These are phyloP conservation scores for Dalbergia oliveri DNA, from an alignment of 306 rosid species.

Conservation along the genomic window DNA sequence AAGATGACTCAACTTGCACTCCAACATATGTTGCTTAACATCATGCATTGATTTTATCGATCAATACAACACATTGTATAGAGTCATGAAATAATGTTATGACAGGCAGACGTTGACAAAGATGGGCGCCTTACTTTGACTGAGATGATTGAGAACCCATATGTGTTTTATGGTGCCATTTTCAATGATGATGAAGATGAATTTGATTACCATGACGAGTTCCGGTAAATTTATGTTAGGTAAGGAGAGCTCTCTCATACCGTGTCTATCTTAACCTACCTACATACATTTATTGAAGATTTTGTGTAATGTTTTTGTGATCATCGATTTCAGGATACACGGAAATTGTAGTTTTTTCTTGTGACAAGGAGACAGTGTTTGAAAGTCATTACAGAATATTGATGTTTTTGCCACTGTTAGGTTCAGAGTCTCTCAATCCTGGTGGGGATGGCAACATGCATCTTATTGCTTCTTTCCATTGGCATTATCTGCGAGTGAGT, in stretches of 20 bases:
- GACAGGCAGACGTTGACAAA: conserved; percentile 91
- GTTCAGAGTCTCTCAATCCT: conserved; percentile 32
- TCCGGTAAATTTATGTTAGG: conserved; percentile 70
- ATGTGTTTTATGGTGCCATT: conserved; percentile 93
- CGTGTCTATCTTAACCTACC: conserved; percentile 14
- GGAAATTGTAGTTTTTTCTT: conserved; percentile 33
- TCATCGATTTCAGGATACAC: conserved; percentile 52
- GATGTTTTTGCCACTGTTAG: conserved; percentile 39
- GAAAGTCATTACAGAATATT: conserved; percentile 34
- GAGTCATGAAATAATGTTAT: conserved; percentile 38
- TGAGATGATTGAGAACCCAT: conserved; percentile 97
- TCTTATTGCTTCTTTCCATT: conserved; percentile 48
- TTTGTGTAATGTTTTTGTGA: conserved; percentile 13
- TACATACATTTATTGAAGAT: background rate
- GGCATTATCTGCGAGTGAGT: conserved; percentile 37
- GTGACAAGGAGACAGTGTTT: conserved; percentile 34
- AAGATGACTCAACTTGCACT: conserved; percentile 24
- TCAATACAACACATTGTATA: conserved; percentile 21
- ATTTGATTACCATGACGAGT: conserved; percentile 79
- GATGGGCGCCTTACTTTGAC: conserved; percentile 84
- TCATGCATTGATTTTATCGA: conserved; percentile 46
- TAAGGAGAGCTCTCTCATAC: conserved; percentile 30
- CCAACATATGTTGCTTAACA: conserved; percentile 44
- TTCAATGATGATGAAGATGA: conserved; percentile 89
- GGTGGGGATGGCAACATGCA: conserved; percentile 43